Evolutionary conservation across 1,139 yeast species (phyloP).

Genomic region (Magnusiomyces paraingens): DNA sequence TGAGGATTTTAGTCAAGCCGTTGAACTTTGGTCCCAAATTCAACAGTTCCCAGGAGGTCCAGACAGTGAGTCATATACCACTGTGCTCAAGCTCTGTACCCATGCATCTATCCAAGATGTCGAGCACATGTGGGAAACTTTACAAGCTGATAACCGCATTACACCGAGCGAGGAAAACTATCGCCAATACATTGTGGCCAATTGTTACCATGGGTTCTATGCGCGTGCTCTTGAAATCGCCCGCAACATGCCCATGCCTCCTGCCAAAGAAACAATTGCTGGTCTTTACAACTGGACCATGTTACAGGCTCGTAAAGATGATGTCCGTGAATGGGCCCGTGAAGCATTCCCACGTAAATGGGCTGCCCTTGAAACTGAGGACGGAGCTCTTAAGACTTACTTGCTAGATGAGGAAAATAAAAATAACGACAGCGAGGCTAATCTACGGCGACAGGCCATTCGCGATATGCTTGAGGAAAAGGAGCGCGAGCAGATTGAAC

Average conservation of each 20-base stretch:
- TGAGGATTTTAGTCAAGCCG: conserved; percentile 53
- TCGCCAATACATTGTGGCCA: conserved; percentile 63
- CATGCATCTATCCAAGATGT: conserved; percentile 55
- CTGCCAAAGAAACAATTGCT: conserved; percentile 47
- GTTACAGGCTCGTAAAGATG: conserved; percentile 41
- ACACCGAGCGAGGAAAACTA: conserved; percentile 51
- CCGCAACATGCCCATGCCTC: conserved; percentile 42
- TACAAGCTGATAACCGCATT: conserved; percentile 44
- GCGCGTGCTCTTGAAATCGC: conserved; percentile 53
- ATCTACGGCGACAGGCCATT: conserved; percentile 19
- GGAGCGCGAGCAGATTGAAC: no score
- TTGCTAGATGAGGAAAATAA: conserved; percentile 25
- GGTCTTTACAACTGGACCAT: conserved; percentile 59
- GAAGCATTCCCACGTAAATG: conserved; percentile 42
- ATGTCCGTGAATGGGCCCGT: conserved; percentile 50
- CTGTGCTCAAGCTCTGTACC: conserved; percentile 64
- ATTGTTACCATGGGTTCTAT: conserved; percentile 61
- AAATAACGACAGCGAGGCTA: conserved; percentile 27
- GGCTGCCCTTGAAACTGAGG: conserved; percentile 36
- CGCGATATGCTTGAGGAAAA: conserved; percentile 4
- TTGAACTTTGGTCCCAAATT: conserved; percentile 57
- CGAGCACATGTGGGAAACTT: conserved; percentile 55
- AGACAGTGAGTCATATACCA: conserved; percentile 63
- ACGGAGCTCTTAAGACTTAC: conserved; percentile 37
- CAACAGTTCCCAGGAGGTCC: conserved; percentile 46